Base-by-base conservation (phyloP, 345 rosid genomes). In the Trapa incisa region DNA sequence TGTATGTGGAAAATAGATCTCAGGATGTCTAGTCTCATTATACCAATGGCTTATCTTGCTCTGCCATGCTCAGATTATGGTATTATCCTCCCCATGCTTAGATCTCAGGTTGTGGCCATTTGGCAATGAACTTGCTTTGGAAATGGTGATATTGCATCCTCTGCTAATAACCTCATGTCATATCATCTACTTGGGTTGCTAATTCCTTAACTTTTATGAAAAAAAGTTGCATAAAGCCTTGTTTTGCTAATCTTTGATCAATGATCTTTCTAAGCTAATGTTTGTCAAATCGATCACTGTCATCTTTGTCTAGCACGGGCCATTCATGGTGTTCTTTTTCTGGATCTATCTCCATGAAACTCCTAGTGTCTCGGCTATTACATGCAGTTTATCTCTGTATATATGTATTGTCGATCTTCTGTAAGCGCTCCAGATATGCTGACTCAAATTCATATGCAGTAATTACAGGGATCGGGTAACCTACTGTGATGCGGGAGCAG, bases 401-500 rank as follows among this genome's bases (percentile, higher is more conserved):
- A 11, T 14, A 15, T 42, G 39, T 15, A 61, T 29, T 58, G 64
- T 54, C 48, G 14, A 42, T 39, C 17, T 42, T n/a, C 29, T 65
- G 11, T 56, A 12, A 15, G 68, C 29, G 5, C 37, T 35, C 3
- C 50, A 15, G 11, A 29, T 33, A 45, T 14, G 48, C 45, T 81
- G 73, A 76, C 60, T 41, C 58, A 33, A 53, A 73, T 37, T 60
- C 43, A 74, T 66, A 33, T 70, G 67, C 87, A 86, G 96, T 39
- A 68, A 67, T 72, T 80, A 81, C 61, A 82, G 80, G 80, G 70
- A 77, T 47, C 80, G 84, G 22, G 85, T 95, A 69, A 92, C 97
- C 11, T 79, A 91, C 75, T 89, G 97, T 76, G 99, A 95, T 82
- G 92, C 87, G 6, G 93, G 87, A 63, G 88, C 89, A 39, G 84